Evolutionary conservation across 2,329 filamentous ascomycete genomes (phyloP).

Genomic region (Coniochaeta sp.): DNA sequence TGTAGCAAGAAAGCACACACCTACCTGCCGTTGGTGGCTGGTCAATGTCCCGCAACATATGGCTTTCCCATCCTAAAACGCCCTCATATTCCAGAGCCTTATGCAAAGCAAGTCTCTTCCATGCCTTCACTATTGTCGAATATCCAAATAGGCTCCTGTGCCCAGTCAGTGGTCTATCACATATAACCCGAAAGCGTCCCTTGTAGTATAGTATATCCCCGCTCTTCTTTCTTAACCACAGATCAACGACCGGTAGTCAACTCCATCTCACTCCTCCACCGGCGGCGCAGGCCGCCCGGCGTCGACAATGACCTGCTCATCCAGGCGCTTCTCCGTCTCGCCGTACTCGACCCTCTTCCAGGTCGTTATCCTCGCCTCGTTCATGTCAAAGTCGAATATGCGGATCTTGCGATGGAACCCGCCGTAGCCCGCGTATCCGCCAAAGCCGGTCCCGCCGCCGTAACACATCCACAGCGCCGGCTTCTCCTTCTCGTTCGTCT

Average conservation of each 20-base stretch:
- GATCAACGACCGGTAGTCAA: too few relatives aligned
- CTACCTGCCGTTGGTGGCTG: too few relatives aligned
- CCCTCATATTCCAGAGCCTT: not conserved
- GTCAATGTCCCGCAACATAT: too few relatives aligned
- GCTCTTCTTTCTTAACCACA: not conserved
- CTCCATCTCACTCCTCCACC: slow-evolving; percentile 12
- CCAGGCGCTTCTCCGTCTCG: slow-evolving; percentile 40
- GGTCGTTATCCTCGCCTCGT: slow-evolving; percentile 78
- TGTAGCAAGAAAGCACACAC: too few relatives aligned
- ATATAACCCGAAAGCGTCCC: not conserved
- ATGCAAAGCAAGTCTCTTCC: not conserved
- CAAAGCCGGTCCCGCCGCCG: slow-evolving; percentile 83
- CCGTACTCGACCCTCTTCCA: slow-evolving; percentile 83
- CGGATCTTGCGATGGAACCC: slow-evolving; percentile 77
- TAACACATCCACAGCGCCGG: slow-evolving; percentile 97
- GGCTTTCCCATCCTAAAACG: not conserved
- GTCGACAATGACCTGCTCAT: slow-evolving; percentile 61
- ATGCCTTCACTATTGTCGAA: not conserved
- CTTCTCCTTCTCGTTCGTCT: slow-evolving; percentile 42
- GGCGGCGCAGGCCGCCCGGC: slow-evolving; percentile 40
- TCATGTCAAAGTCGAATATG: slow-evolving; percentile 90
- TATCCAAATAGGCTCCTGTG: not conserved
- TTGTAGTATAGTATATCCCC: not conserved
- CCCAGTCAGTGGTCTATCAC: not conserved
- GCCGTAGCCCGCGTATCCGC: slow-evolving; percentile 88